Base-by-base conservation (phyloP, 2,329 filamentous ascomycete species). In the Diplodia intermedia region DNA sequence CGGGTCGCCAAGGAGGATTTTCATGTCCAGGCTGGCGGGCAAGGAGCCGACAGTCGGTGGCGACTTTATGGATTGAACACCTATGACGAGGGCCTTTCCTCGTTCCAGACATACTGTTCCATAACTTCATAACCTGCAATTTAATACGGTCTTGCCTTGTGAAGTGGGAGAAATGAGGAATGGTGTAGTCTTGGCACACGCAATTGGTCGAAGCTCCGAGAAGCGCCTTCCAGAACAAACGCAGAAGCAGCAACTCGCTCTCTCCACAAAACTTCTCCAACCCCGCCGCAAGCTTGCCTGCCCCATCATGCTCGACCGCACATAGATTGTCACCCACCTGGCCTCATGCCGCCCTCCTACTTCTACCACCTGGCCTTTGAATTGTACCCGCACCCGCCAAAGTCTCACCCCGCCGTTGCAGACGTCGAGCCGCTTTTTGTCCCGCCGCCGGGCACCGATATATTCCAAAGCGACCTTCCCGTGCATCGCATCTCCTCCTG, bases 321-420 rank as follows among this genome's bases (percentile, higher is more conserved):
- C 29, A 50, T 47, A 38, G 29, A 9, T 11, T 6, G 20, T 23
- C 49, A 2, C 15, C 38, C 14, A n/a, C 23, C 52, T 29, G 54
- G 63, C 53, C 63, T 66, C 38, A 66, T 66, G 63, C 52, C 63
- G 86, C 85, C 85, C 76, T 83, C 85, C 62, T 89, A 88, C 76
- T 89, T 89, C 77, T 90, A 88, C 74, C 86, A 90, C 73, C 76
- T 90, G 69, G 82, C 82, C 71, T 82, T 90, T 72, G 87, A 90
- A 82, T 78, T 90, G 20, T 83, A 87, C 72, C 76, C 82, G 70
- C 79, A 75, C 18, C 74, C 75, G 33, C 70, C 71, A 36, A 69
- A 67, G n/a, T 54, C 20, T 36, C 20, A 40, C 43, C 43, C 31
- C 40, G 31, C 65, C 29, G 55, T 33, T n/a, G 29, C 26, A 26